Percentiles rank a stretch among this genome's conserved stretches.
Conservation (phyloP, 192 early-diverging fungal genomes). For the Chytriomyces sp. region DNA sequence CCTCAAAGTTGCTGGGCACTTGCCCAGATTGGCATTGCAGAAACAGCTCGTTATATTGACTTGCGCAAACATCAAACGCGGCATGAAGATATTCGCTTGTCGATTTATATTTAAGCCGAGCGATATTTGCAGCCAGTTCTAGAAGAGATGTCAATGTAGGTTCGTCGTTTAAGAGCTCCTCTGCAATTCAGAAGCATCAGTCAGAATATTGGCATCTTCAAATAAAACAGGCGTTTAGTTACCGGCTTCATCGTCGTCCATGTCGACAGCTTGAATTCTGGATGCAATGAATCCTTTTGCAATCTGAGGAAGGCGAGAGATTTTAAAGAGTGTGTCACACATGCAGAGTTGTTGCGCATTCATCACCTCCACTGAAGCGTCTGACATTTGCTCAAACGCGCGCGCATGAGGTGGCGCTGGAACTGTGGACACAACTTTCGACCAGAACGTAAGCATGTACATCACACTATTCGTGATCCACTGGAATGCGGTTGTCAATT, state of each 20-base stretch:
- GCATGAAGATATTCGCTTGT: constrained; percentile 57
- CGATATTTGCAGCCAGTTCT: constrained; percentile 70
- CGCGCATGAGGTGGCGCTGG: constrained; percentile 24
- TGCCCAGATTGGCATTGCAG: constrained; percentile 3
- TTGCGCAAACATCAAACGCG: constrained; percentile 64
- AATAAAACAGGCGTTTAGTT: not conserved
- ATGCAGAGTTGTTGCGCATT: not conserved
- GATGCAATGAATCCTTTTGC: constrained; percentile 57
- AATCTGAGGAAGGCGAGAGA: constrained; percentile 44
- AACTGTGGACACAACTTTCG: constrained; percentile 68
- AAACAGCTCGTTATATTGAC: constrained; percentile 58
- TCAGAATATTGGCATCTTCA: not conserved
- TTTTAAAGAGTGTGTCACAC: not conserved
- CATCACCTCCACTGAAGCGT: constrained; percentile 31
- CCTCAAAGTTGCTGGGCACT: not conserved
- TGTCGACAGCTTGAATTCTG: constrained; percentile 57
- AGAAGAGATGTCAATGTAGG: constrained; percentile 71
- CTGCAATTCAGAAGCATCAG: constrained; percentile 37
- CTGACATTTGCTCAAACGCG: constrained; percentile 30
- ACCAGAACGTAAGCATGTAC: constrained; percentile 86
- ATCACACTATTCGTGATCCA: constrained; percentile 66
- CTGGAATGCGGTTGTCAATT: not conserved
- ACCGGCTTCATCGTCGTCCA: constrained; percentile 60
- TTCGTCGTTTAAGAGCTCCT: constrained; percentile 67
- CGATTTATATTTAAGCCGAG: constrained; percentile 71